These are phyloP conservation scores for Vanrija sp. DNA, from an alignment of 1,284 basidiomycete species.

Conservation along the genomic window DNA sequence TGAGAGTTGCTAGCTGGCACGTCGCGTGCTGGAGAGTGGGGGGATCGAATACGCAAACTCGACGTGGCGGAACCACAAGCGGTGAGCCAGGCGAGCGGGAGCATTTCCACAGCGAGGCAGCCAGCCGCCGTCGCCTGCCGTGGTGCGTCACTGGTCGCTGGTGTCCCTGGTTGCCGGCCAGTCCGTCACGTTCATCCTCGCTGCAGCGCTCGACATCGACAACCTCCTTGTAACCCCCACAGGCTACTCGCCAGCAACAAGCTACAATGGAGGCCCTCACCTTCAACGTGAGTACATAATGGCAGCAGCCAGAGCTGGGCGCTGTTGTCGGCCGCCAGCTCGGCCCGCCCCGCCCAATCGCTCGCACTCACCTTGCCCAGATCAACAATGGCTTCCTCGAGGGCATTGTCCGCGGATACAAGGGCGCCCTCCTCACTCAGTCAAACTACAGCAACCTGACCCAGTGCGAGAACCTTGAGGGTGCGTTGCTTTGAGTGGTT, in stretches of 20 bases:
- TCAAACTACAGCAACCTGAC: constrained; percentile 89
- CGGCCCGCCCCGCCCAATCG: neutral
- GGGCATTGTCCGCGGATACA: constrained; percentile 91
- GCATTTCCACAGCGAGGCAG: too few relatives aligned
- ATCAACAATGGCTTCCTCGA: constrained; percentile 80
- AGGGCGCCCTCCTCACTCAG: constrained; percentile 82
- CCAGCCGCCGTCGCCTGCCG: neutral
- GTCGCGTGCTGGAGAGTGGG: too few relatives aligned
- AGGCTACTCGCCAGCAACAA: neutral
- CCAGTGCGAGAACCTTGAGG: constrained; percentile 97
- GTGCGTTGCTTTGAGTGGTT: constrained; percentile 52
- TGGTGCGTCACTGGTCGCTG: neutral
- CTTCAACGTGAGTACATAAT: constrained; percentile 66
- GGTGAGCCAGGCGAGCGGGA: too few relatives aligned
- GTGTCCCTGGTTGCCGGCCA: neutral
- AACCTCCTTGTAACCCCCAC: neutral
- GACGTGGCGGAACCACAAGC: too few relatives aligned
- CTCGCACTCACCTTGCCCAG: constrained; percentile 50
- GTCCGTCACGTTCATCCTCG: neutral
- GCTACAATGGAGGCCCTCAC: constrained; percentile 72
- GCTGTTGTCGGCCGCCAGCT: constrained; percentile 11
- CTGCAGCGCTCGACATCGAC: neutral
- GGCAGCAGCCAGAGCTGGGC: neutral
- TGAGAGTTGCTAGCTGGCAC: too few relatives aligned
- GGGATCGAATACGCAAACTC: too few relatives aligned